Evolutionary conservation across 306 rosid genomes (phyloP), one percentile per base, ranked within the genome.

Genomic region (Acacia crassicarpa): DNA sequence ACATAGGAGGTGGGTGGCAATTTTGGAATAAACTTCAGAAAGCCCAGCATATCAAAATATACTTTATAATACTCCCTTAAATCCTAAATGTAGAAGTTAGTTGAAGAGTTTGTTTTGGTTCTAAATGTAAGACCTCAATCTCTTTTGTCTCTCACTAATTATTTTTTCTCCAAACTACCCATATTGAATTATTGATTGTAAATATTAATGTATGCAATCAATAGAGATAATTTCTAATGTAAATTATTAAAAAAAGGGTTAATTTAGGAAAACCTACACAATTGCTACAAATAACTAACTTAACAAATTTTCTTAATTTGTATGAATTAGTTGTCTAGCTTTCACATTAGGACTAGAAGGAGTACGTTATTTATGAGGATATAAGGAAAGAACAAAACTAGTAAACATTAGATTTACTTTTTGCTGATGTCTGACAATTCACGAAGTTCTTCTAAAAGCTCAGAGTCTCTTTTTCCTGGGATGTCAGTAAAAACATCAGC

Each of bases 371-470:
- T 43, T 74, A 67, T 76, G 75, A 48, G 71, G 48, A 62, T 73
- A 56, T 78, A 79, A 78, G 4, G 70, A 54, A 69, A 45, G 75
- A 53, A 72, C 12, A 35, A 61, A 72, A 67, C 46, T n/a, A 61
- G 76, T 56, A 79, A 69, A 56, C 67, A 72, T 70, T 67, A 51
- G 72, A 81, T 82, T 70, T 92, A 94, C 98, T 73, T 86, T 88
- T 85, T 85, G 59, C 84, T 84, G 84, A 82, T 72, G 68, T 84
- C 51, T 25, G 85, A 85, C 86, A 94, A 92, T 76, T 78, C 86
- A 58, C 81, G 93, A 76, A 94, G 93, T 81, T 86, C 93, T 58
- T 83, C 91, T 38, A 94, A 85, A 80, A 94, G 87, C 80, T 90
- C 91, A 33, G 86, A 82, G 74, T 94, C 97, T 41, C 77, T 84